Conservation (phyloP, 1,284 basidiomycete species). For the Phenoliferia sp. region DNA sequence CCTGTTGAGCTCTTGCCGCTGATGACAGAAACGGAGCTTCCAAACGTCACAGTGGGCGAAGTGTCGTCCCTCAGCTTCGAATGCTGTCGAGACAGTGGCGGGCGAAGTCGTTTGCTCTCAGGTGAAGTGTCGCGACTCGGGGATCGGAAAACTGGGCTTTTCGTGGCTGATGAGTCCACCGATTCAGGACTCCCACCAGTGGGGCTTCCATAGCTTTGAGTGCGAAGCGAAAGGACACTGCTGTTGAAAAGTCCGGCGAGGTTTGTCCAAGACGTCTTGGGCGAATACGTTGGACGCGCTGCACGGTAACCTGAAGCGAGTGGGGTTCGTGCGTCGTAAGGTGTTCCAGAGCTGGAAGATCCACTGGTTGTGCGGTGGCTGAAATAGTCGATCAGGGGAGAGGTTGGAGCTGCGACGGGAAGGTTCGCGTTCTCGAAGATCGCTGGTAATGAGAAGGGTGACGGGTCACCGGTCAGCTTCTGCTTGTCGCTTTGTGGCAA, state of each 20-base stretch:
- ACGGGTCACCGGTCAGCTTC: background rate
- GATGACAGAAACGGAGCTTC: conserved; percentile 22
- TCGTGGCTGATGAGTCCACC: too few relatives aligned
- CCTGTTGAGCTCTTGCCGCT: conserved; percentile 5
- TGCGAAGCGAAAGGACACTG: conserved; percentile 27
- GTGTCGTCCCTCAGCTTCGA: background rate
- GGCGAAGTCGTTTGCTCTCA: background rate
- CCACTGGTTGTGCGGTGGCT: conserved; percentile 16
- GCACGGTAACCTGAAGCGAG: conserved; percentile 9
- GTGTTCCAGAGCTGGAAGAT: background rate
- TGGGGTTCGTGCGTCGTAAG: conserved; percentile 14
- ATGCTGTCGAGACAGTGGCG: background rate
- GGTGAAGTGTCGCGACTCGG: conserved; percentile 7
- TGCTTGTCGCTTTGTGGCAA: background rate
- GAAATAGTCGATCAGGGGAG: conserved; percentile 28
- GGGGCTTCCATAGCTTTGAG: conserved; percentile 1
- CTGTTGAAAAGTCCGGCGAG: conserved; percentile 29
- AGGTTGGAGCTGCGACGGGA: background rate
- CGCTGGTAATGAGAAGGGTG: background rate
- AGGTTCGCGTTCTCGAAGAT: background rate
- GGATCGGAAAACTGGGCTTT: too few relatives aligned
- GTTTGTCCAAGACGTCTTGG: conserved; percentile 26
- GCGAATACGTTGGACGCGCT: conserved; percentile 9
- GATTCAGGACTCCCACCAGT: conserved; percentile 14
- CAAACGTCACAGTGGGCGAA: conserved; percentile 26